These are phyloP conservation scores for Excoecaria cochinchinensis DNA, from an alignment of 345 rosid genomes.

Conservation along the genomic window DNA sequence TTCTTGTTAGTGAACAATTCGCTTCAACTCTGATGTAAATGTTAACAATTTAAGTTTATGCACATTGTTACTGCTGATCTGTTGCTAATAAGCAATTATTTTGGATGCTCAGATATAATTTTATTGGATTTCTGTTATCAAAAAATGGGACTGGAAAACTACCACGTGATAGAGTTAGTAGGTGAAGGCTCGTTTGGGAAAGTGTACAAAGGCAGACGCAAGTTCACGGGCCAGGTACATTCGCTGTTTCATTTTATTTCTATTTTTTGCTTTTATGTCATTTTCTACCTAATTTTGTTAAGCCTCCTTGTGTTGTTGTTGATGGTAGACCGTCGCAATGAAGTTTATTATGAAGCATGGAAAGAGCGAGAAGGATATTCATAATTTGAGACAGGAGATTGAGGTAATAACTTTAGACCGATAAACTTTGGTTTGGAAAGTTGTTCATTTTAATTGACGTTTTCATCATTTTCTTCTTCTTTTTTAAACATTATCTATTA, in stretches of 20 bases:
- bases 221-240: conserved; percentile 76
- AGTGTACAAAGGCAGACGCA: conserved; percentile 88
- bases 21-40: background rate
- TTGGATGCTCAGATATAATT: background rate
- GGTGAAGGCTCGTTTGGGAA: conserved; percentile 99
- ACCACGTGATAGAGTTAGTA: conserved; percentile 91
- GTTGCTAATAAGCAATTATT: background rate
- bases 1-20: background rate
- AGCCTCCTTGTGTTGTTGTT: background rate
- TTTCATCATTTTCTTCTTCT: background rate
- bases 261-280: background rate
- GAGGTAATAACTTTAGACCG: conserved; percentile 45
- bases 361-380: conserved; percentile 86
- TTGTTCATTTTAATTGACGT: background rate
- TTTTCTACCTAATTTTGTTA: background rate
- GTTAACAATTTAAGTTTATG: background rate
- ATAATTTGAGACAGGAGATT: conserved; percentile 87
- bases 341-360: conserved; percentile 96
- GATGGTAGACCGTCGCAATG: conserved; percentile 87
- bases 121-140: background rate
- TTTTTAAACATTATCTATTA: background rate
- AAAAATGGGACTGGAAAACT: conserved; percentile 77
- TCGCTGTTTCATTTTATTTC: background rate
- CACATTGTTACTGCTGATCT: background rate
- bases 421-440: background rate